Base-by-base conservation (phyloP, 306 rosid genomes). In the Cicer yamashitae region DNA sequence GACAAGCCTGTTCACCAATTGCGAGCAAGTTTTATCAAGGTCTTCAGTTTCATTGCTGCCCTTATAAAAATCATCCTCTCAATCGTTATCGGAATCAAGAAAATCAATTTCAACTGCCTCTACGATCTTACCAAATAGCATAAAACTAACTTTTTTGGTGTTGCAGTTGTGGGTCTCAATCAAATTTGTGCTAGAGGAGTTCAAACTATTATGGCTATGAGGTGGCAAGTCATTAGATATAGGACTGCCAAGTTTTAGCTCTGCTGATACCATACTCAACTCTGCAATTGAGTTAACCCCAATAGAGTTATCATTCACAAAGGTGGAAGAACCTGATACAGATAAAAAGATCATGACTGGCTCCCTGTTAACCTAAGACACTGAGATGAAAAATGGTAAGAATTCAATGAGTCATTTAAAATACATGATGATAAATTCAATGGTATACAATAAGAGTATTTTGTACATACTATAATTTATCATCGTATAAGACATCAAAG, bases 261-360 rank as follows among this genome's bases (percentile, higher is more conserved):
- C 89, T 68, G 89, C 87, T 15, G 86, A 73, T 52, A 84, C 77
- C 18, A 30, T 54, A 20, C 52, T 78, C 76, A 59, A 37, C 46
- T 25, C 77, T 44, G 86, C 39, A 7, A 57, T 86, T 15, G 39
- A 11, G 66, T 62, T 82, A 79, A 62, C 79, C 51, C 73, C 84
- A 66, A 79, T 59, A 59, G 71, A 30, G 9, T 66, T 75, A 14
- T 81, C 85, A 71, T 12, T 39, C 48, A 66, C 12, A 37, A 82
- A 64, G 64, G 78, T 77, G 76, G 83, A 71, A 67, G 71, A 77
- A 65, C 18, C 79, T 57, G 85, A 67, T 73, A 53, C 77, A 75
- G 68, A 77, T 80, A n/a, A 58, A 76, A 51, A 75, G 58, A 85
- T 82, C 81, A 84, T 88, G 93, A 94, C 97, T 92, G 97, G 96